These are phyloP conservation scores for Hansenula lynferdii DNA, from an alignment of 1,139 yeast species.

Conservation along the genomic window DNA sequence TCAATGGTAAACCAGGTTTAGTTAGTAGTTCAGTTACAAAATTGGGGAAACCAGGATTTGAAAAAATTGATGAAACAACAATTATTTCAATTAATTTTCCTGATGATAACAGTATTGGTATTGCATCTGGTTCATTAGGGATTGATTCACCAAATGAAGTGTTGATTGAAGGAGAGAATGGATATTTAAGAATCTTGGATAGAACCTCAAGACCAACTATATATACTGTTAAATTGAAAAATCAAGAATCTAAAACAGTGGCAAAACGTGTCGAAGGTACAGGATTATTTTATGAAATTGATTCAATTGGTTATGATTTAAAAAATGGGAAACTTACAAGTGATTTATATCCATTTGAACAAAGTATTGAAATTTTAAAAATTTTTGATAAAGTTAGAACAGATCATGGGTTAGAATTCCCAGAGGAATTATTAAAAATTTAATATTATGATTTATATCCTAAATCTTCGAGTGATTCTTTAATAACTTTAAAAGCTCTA, in stretches of 20 bases:
- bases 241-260: constrained; percentile 7
- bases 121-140: constrained; percentile 24
- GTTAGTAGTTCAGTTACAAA: constrained; percentile 16
- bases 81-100: constrained; percentile 24
- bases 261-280: constrained; percentile 19
- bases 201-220: constrained; percentile 25
- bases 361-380: constrained; percentile 38
- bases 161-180: constrained; percentile 28
- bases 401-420: constrained; percentile 37
- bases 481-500: constrained; percentile 34
- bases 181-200: constrained; percentile 24
- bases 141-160: constrained; percentile 17
- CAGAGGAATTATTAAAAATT: constrained; percentile 18
- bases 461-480: constrained; percentile 34
- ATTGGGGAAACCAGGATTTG: constrained; percentile 3
- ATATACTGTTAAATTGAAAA: constrained; percentile 16
- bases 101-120: constrained; percentile 22
- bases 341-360: constrained; percentile 35
- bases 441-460: constrained; percentile 29
- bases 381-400: constrained; percentile 40
- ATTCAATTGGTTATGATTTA: constrained; percentile 41
- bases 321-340: constrained; percentile 30
- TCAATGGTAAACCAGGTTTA: constrained; percentile 3
- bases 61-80: constrained; percentile 25
- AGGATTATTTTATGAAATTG: constrained; percentile 49